Percentiles rank a stretch among this genome's conserved stretches.
Conservation (phyloP, 495 filamentous ascomycete genomes). For the Aspergillus nidulans region DNA sequence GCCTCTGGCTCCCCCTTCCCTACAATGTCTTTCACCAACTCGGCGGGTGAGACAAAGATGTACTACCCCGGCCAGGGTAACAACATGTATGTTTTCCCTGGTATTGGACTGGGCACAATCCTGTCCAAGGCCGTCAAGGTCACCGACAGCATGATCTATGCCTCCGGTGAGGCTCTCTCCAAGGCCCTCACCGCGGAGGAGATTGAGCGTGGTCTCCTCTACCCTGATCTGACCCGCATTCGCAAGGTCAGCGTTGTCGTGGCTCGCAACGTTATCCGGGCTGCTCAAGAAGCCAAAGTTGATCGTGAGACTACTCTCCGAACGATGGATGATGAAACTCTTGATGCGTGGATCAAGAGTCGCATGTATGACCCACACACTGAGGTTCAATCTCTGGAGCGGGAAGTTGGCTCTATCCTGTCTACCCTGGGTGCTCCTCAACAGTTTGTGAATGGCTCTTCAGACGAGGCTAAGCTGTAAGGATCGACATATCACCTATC, state of each 20-base stretch:
- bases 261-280: constrained; percentile 87
- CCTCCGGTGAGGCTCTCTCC: constrained; percentile 76
- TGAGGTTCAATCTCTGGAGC: constrained; percentile 54
- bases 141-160: constrained; percentile 93
- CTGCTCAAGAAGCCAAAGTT: constrained; percentile 75
- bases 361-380: constrained; percentile 78
- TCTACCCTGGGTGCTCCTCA: constrained; percentile 36
- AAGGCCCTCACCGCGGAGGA: constrained; percentile 75
- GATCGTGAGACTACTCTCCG: constrained; percentile 71
- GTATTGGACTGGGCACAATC: constrained; percentile 92
- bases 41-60: constrained; percentile 57
- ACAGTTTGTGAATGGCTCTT: constrained; percentile 21
- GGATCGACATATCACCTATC: constrained; percentile 7
- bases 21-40: constrained; percentile 54
- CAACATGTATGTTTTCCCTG: constrained; percentile 97
- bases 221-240: constrained; percentile 90
- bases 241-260: constrained; percentile 85
- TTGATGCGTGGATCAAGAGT: constrained; percentile 74
- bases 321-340: constrained; percentile 66
- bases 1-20: constrained; percentile 94
- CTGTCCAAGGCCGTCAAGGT: constrained; percentile 82
- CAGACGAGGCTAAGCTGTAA: constrained; percentile 45
- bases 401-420: constrained; percentile 46
- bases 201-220: constrained; percentile 75
- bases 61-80: constrained; percentile 88